Conservation (phyloP, 2,329 filamentous ascomycete species). For the Nemania abortiva region DNA sequence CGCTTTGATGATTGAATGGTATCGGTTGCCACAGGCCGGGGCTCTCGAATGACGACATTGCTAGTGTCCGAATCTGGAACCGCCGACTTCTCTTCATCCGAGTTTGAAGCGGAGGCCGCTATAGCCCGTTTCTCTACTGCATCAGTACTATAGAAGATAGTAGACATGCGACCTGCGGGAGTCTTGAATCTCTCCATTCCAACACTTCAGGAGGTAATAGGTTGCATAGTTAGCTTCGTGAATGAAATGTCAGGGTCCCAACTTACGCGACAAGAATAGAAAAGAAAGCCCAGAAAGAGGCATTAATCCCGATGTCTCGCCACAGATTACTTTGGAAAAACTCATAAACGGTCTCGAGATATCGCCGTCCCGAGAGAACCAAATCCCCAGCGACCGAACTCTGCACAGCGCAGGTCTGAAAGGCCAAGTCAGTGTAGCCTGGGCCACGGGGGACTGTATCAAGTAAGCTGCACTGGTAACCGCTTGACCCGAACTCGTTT, state of each 20-base stretch:
- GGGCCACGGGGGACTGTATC: slow-evolving; percentile 6
- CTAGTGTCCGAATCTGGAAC: slow-evolving; percentile 9
- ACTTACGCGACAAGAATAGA: slow-evolving; percentile 14
- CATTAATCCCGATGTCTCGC: slow-evolving; percentile 8
- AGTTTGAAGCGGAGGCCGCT: neutral
- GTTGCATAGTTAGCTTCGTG: too few relatives aligned
- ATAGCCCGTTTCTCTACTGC: slow-evolving; percentile 1
- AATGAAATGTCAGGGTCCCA: too few relatives aligned
- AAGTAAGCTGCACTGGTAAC: slow-evolving; percentile 9
- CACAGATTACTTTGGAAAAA: slow-evolving; percentile 11
- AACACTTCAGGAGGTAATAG: neutral
- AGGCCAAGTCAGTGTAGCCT: neutral
- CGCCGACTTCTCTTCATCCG: slow-evolving; percentile 5
- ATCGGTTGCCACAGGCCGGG: neutral
- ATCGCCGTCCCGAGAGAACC: slow-evolving; percentile 6
- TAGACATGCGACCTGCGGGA: slow-evolving; percentile 13
- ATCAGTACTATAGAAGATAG: slow-evolving; percentile 10
- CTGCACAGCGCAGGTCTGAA: slow-evolving; percentile 9
- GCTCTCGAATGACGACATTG: neutral
- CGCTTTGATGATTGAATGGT: slow-evolving; percentile 12
- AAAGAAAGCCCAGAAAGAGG: too few relatives aligned
- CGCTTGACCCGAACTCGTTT: slow-evolving; percentile 8
- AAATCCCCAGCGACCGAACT: slow-evolving; percentile 11
- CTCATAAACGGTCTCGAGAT: slow-evolving; percentile 15
- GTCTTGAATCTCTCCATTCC: slow-evolving; percentile 17